These are phyloP conservation scores for Elaeis guineensis DNA, from an alignment of 176 grass and related monocot species.

Conservation along the genomic window DNA sequence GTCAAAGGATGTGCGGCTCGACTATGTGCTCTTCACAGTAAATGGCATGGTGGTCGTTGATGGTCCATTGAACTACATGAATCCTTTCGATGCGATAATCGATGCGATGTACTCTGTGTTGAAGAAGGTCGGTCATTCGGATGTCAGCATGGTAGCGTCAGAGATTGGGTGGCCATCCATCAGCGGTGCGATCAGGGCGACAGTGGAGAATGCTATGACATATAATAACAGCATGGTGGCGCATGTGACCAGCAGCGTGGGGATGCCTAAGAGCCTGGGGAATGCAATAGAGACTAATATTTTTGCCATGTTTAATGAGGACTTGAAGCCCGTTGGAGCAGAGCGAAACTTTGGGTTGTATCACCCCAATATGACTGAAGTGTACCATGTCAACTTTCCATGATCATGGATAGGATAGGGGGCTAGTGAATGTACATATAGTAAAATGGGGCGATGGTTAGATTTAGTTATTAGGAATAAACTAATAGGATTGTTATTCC, in stretches of 20 bases:
- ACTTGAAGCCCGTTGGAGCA: slow-evolving; percentile 13
- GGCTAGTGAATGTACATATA: too few species aligned
- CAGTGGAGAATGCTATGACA: too few species aligned
- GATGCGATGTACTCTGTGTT: slow-evolving; percentile 15
- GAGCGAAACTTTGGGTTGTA: slow-evolving; percentile 25
- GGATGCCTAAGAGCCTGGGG: too few species aligned
- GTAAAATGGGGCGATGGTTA: too few species aligned
- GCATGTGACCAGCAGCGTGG: too few species aligned
- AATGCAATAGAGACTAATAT: too few species aligned
- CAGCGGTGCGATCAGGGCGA: slow-evolving; percentile 1
- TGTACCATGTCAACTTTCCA: too few species aligned
- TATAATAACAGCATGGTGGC: too few species aligned
- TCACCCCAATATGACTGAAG: slow-evolving; percentile 6
- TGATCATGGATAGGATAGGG: too few species aligned
- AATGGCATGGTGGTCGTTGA: neutral
- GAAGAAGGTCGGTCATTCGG: slow-evolving; percentile 9
- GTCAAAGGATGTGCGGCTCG: too few species aligned
- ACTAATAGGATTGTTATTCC: too few species aligned
- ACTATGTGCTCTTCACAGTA: slow-evolving; percentile 4
- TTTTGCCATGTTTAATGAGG: slow-evolving; percentile 21
- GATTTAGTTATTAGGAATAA: too few species aligned
- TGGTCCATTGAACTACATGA: slow-evolving; percentile 15
- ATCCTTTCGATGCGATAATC: slow-evolving; percentile 16
- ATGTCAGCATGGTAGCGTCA: slow-evolving; percentile 2
- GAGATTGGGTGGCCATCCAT: slow-evolving; percentile 26